These are phyloP conservation scores for Aspergillus arachidicola DNA, from an alignment of 2,329 filamentous ascomycete species.

Conservation along the genomic window DNA sequence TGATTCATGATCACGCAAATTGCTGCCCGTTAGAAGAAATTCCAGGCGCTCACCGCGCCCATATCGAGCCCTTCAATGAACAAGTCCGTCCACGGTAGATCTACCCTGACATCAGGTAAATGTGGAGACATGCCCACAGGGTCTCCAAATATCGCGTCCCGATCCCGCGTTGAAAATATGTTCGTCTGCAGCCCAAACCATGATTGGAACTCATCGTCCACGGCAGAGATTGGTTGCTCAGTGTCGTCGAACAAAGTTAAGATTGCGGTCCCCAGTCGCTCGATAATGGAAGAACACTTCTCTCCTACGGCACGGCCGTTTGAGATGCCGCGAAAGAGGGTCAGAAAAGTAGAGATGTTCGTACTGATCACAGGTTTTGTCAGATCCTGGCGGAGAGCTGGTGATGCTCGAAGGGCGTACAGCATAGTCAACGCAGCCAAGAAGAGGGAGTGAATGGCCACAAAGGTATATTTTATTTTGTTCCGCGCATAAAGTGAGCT, in stretches of 20 bases:
- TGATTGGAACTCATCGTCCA: conserved; percentile 27
- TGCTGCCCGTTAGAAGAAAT: conserved; percentile 5
- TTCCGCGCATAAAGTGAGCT: conserved; percentile 29
- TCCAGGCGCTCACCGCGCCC: conserved; percentile 14
- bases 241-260: conserved; percentile 19
- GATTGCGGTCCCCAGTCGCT: conserved; percentile 21
- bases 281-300: conserved; percentile 21
- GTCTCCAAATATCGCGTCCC: neutral
- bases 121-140: conserved; percentile 1
- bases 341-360: conserved; percentile 16
- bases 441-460: conserved; percentile 29
- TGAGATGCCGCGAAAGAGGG: conserved; percentile 13
- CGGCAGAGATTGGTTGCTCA: conserved; percentile 10
- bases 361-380: conserved; percentile 13
- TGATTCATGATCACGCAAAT: neutral
- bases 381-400: conserved; percentile 15
- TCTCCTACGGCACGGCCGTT: conserved; percentile 22
- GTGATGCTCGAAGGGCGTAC: conserved; percentile 27
- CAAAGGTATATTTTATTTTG: conserved; percentile 31
- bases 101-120: conserved; percentile 14
- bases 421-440: conserved; percentile 34
- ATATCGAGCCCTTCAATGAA: conserved; percentile 17
- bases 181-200: conserved; percentile 28
- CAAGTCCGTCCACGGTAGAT: conserved; percentile 16
- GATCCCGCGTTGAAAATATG: conserved; percentile 1